Base-by-base conservation (phyloP, 352 stramenopile species). In the Lagenidium sp. region DNA sequence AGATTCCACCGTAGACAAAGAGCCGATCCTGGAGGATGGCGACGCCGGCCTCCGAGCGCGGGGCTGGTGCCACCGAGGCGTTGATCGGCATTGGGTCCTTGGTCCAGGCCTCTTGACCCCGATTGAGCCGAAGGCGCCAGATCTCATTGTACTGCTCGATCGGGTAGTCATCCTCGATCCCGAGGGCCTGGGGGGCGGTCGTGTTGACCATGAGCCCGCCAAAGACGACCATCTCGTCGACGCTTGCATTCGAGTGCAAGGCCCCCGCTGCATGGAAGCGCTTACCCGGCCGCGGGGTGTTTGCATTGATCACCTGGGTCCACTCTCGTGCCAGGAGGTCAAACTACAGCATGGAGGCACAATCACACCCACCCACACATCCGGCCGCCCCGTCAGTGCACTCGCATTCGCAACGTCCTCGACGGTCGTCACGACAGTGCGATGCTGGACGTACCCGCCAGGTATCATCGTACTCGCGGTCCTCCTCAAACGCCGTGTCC, bases 381-480 rank as follows among this genome's bases (percentile, higher is more conserved):
- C n/a, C n/a, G n/a, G n/a, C n/a, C n/a, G n/a, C n/a, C n/a, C n/a
- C n/a, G n/a, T n/a, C n/a, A n/a, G n/a, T n/a, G n/a, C n/a, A n/a
- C n/a, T n/a, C n/a, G n/a, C n/a, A n/a, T n/a, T n/a, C n/a, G n/a
- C n/a, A n/a, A n/a, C n/a, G n/a, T n/a, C n/a, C n/a, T n/a, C n/a
- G n/a, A n/a, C n/a, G n/a, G n/a, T n/a, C n/a, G n/a, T n/a, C n/a
- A n/a, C n/a, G n/a, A n/a, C n/a, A n/a, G n/a, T n/a, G n/a, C n/a
- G n/a, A n/a, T n/a, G n/a, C n/a, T n/a, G n/a, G n/a, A n/a, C 34
- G 49, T 44, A 82, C 80, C 10, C 55, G 51, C 76, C 76, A 89
- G n/a, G 76, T 85, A 45, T 89, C 76, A n/a, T 74, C 69, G 24
- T 66, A 79, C 48, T 89, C 76, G 44, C 71, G 37, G 37, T 82